phyloP scores from a whole-genome alignment of 2,329 filamentous ascomycete species.

The Westerdykella aurantiaca region DNA sequence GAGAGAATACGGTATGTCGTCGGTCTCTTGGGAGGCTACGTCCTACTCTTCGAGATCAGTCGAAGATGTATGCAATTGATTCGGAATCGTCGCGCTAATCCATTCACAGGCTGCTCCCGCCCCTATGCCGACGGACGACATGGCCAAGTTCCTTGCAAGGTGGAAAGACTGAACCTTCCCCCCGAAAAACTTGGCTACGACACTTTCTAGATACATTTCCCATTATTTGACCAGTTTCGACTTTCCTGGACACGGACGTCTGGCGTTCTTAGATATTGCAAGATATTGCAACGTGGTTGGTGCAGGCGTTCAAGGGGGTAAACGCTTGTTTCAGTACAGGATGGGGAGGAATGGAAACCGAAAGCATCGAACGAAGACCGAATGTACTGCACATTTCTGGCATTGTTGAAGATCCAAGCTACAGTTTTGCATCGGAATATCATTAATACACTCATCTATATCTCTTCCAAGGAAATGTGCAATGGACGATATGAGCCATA shows the following conservation, averaged over 20 bases:
- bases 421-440: too few species aligned
- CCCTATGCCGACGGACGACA: conserved; percentile 47
- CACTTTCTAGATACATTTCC: not conserved
- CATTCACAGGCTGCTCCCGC: conserved; percentile 49
- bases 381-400: too few species aligned
- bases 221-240: not conserved
- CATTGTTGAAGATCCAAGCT: too few species aligned
- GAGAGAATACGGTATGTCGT: conserved; percentile 54
- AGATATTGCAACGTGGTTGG: too few species aligned
- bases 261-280: too few species aligned
- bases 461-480: too few species aligned
- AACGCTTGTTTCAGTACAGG: not conserved
- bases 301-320: not conserved
- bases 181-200: too few species aligned
- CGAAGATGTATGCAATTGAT: not conserved
- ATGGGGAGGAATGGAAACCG: conserved; percentile 2
- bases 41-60: too few species aligned
- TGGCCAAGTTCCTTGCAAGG: conserved; percentile 53
- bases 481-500: too few species aligned
- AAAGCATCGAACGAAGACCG: not conserved
- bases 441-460: too few species aligned
- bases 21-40: not conserved
- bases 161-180: conserved; percentile 52
- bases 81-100: conserved; percentile 11
- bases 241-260: not conserved